Evolutionary conservation across 2,329 filamentous ascomycete species (phyloP).

Genomic region (Dactylella cylindrospora): DNA sequence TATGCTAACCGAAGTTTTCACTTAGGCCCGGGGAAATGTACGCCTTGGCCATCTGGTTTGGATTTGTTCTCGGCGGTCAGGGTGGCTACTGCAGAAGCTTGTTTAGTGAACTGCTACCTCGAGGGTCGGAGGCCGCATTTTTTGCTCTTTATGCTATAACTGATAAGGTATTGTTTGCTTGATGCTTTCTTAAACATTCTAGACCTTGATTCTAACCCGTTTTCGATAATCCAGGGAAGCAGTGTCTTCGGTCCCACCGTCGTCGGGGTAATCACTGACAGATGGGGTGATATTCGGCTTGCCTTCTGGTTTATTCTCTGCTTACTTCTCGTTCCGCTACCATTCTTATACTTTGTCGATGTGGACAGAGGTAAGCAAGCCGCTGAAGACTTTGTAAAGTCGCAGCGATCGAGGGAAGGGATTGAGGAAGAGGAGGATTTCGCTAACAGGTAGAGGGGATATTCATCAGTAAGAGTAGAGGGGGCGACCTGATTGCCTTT

Average conservation of each 20-base stretch:
- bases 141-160: slow-evolving; percentile 97
- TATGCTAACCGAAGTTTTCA: slow-evolving; percentile 56
- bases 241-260: slow-evolving; percentile 92
- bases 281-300: slow-evolving; percentile 73
- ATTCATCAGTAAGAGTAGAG: too few relatives aligned
- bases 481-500: too few relatives aligned
- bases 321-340: slow-evolving; percentile 80
- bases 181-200: neutral
- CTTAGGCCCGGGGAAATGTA: slow-evolving; percentile 90
- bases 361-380: slow-evolving; percentile 70
- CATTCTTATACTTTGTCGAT: slow-evolving; percentile 80
- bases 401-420: slow-evolving; percentile 7
- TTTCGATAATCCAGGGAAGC: slow-evolving; percentile 37
- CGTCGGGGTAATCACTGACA: slow-evolving; percentile 88
- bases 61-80: slow-evolving; percentile 88
- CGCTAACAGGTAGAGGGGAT: too few relatives aligned
- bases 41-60: slow-evolving; percentile 83
- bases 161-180: slow-evolving; percentile 63
- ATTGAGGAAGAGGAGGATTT: neutral
- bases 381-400: slow-evolving; percentile 27
- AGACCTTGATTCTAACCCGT: neutral
- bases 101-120: slow-evolving; percentile 90
- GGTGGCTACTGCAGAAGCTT: slow-evolving; percentile 89
- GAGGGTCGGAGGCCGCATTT: slow-evolving; percentile 91
- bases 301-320: slow-evolving; percentile 90